Percentiles rank a stretch among this genome's conserved stretches.
Conservation (phyloP, 176 grass and related monocot species). For the Aegilops bicornis region DNA sequence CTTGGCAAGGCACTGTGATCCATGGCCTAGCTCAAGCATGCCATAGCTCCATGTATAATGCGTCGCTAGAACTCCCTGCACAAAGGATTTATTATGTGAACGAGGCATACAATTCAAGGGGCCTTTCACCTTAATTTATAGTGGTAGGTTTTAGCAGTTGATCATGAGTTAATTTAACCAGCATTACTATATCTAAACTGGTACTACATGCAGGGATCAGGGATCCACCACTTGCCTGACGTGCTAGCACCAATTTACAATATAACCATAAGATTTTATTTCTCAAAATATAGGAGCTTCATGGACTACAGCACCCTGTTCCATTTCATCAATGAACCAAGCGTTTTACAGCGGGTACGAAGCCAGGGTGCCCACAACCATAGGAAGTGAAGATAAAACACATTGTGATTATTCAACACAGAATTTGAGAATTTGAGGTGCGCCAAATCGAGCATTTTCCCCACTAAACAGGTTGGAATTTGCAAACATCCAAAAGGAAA, state of each 20-base stretch:
- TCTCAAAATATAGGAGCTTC: no score
- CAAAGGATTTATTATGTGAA: no score
- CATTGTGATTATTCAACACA: not conserved
- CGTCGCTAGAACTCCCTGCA: slow-evolving; percentile 23
- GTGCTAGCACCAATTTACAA: not conserved
- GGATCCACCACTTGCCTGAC: not conserved
- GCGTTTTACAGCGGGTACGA: no score
- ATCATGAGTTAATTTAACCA: not conserved
- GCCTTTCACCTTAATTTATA: not conserved
- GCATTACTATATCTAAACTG: not conserved
- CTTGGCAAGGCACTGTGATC: slow-evolving; percentile 61
- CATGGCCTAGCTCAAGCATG: slow-evolving; percentile 82
- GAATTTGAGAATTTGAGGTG: not conserved
- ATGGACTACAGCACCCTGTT: no score
- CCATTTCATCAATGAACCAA: no score
- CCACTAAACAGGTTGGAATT: slow-evolving; percentile 6
- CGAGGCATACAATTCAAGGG: not conserved
- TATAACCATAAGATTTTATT: no score
- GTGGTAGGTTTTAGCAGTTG: not conserved
- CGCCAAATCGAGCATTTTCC: not conserved
- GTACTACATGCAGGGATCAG: not conserved
- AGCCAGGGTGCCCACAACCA: no score
- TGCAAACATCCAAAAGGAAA: not conserved
- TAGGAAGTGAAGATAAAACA: no score
- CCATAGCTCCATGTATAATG: slow-evolving; percentile 73